phyloP scores from a whole-genome alignment of 331 rosid genomes.

The Cydonia oblonga region DNA sequence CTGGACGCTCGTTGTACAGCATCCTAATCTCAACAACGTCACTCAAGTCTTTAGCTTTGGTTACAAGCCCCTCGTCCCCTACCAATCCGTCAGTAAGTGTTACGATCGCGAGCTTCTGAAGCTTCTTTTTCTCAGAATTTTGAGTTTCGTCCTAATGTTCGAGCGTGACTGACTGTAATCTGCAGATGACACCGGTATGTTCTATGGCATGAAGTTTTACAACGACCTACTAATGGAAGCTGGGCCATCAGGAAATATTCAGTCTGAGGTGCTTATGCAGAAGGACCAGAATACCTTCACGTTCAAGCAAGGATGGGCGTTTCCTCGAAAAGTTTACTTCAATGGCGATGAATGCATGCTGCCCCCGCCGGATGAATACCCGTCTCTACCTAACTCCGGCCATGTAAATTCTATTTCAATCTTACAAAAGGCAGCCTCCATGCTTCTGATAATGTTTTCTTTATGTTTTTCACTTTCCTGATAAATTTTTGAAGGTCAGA shows the following conservation, averaged over 20 bases:
- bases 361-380: conserved; percentile 83
- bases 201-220: conserved; percentile 81
- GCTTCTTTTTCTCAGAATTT: not conserved
- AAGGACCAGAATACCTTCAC: conserved; percentile 69
- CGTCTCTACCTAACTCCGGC: conserved; percentile 70
- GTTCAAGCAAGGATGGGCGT: conserved; percentile 86
- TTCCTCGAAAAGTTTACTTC: conserved; percentile 82
- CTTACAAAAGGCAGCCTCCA: conserved; percentile 11
- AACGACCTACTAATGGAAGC: conserved; percentile 87
- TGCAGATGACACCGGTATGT: conserved; percentile 97
- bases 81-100: conserved; percentile 41
- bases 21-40: conserved; percentile 69
- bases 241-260: conserved; percentile 82
- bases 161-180: not conserved
- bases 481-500: not conserved
- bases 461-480: conserved; percentile 16
- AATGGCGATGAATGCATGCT: conserved; percentile 92
- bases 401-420: conserved; percentile 7
- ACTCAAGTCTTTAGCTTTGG: conserved; percentile 72
- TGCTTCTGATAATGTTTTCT: conserved; percentile 25
- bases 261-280: conserved; percentile 71
- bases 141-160: not conserved
- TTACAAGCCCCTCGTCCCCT: conserved; percentile 65
- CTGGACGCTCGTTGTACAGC: conserved; percentile 69
- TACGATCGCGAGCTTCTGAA: not conserved